These are phyloP conservation scores for Beauveria bassiana DNA, from an alignment of 2,329 filamentous ascomycete species.

Conservation along the genomic window DNA sequence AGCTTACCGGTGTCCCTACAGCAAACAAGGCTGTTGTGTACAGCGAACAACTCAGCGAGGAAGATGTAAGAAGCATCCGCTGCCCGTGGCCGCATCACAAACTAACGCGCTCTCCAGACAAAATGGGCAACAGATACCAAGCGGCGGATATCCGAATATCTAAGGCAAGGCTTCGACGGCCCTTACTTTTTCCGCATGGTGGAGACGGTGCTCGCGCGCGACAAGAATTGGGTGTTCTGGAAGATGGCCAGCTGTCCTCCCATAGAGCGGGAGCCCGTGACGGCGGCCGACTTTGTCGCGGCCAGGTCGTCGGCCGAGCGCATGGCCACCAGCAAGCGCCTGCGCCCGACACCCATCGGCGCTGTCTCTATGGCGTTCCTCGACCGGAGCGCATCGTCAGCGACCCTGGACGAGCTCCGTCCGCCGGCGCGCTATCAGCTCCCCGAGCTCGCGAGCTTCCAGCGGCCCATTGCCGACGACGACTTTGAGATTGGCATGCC, in stretches of 20 bases:
- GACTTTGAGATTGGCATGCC: constrained; percentile 85
- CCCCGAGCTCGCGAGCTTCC: constrained; percentile 63
- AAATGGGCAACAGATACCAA: constrained; percentile 82
- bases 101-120: constrained; percentile 38
- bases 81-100: too few species aligned
- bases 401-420: constrained; percentile 60
- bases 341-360: constrained; percentile 61
- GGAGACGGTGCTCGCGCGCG: constrained; percentile 86
- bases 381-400: constrained; percentile 39
- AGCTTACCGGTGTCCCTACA: constrained; percentile 55
- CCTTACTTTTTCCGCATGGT: constrained; percentile 96
- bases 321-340: constrained; percentile 61
- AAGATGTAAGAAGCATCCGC: constrained; percentile 55
- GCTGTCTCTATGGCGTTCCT: constrained; percentile 74
- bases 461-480: constrained; percentile 65
- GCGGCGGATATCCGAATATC: constrained; percentile 69
- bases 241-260: constrained; percentile 89
- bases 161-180: constrained; percentile 73
- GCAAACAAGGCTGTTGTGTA: constrained; percentile 88
- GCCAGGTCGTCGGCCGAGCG: constrained; percentile 60
- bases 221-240: constrained; percentile 99
- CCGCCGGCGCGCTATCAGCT: constrained; percentile 55
- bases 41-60: constrained; percentile 66
- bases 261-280: constrained; percentile 70
- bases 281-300: constrained; percentile 58